Base-by-base conservation (phyloP, 768 basidiomycete genomes). In the Phlebiopsis gigantea region DNA sequence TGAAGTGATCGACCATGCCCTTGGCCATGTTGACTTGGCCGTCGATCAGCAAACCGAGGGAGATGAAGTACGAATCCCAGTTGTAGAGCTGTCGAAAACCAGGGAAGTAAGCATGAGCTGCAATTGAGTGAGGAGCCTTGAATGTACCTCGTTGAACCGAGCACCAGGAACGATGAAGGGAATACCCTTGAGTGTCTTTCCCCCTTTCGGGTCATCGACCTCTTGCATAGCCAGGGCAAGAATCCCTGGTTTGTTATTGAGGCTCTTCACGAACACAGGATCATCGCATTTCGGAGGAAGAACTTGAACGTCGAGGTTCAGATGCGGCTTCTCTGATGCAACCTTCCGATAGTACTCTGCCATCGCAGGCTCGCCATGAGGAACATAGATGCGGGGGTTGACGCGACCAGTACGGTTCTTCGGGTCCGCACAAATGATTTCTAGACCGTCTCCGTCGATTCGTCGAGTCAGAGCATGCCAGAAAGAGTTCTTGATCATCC, bases 1-100 rank as follows among this genome's bases (percentile, higher is more conserved):
- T 90, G 75, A 98, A 99, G 71, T 99, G 96, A 55, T 98, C 97
- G 44, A 98, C 94, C 85, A 98, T 93, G 65, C 93, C 92, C 72
- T 94, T 93, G 19, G 97, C 96, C 84, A 98, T 90, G 57, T 85
- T 81, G 26, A 96, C 84, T 65, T 93, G 87, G 25, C 94, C 95
- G 66, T 99, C 96, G 22, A 98, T 92, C 7, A 99, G 83, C 26
- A 99, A 82, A 15, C 96, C 96, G 24, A 98, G 83, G 7, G 90
- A 79, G 66, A 96, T 93, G 70, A 97, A 97, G 75, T 95, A 95
- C 6, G 90, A 92, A 71, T 95, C 92, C 92, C 92, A 94, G 68
- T 94, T 93, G 73, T 94, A 94, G 44, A 93, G 76, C 92, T 94
- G n/a, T 44, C 34, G 14, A 17, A 44, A 56, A 50, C 29, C 17